These are phyloP conservation scores for Scedosporium aurantiacum DNA, from an alignment of 2,329 filamentous ascomycete species.

Conservation along the genomic window DNA sequence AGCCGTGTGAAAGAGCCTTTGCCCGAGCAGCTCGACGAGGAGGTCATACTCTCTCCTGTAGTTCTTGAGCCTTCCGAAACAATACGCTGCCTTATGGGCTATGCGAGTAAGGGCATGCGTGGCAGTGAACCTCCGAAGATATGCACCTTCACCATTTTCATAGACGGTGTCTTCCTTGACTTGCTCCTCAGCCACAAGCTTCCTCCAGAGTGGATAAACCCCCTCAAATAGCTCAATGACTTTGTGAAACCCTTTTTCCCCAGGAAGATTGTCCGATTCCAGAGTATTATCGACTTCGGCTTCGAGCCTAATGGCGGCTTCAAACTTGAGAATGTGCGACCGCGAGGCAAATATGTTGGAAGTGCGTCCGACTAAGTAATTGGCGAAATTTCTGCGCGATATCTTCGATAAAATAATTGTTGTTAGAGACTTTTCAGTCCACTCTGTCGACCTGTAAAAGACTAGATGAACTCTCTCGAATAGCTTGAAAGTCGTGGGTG, in stretches of 20 bases:
- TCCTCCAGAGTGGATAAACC: conserved; percentile 72
- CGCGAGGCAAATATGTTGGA: conserved; percentile 79
- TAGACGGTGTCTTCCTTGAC: conserved; percentile 68
- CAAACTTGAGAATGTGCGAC: conserved; percentile 70
- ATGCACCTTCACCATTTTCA: conserved; percentile 74
- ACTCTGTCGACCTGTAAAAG: conserved; percentile 91
- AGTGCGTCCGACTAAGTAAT: conserved; percentile 82
- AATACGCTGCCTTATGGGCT: conserved; percentile 72
- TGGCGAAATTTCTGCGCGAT: conserved; percentile 73
- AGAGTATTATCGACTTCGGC: conserved; percentile 71
- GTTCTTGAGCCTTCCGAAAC: conserved; percentile 72
- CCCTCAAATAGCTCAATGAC: conserved; percentile 63
- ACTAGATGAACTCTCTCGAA: conserved; percentile 94
- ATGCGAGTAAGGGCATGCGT: conserved; percentile 91
- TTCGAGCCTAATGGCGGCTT: conserved; percentile 73
- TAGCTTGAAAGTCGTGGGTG: conserved; percentile 58
- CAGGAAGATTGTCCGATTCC: conserved; percentile 64
- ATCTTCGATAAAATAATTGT: conserved; percentile 92
- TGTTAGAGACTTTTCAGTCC: conserved; percentile 93
- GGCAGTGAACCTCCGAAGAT: conserved; percentile 79
- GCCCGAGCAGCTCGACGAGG: conserved; percentile 62
- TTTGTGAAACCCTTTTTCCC: conserved; percentile 51
- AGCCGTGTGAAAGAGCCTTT: conserved; percentile 75
- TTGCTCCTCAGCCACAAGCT: conserved; percentile 61
- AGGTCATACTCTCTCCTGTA: conserved; percentile 67